Base-by-base conservation (phyloP, 257 asterid genomes). In the Nicotiana paniculata region DNA sequence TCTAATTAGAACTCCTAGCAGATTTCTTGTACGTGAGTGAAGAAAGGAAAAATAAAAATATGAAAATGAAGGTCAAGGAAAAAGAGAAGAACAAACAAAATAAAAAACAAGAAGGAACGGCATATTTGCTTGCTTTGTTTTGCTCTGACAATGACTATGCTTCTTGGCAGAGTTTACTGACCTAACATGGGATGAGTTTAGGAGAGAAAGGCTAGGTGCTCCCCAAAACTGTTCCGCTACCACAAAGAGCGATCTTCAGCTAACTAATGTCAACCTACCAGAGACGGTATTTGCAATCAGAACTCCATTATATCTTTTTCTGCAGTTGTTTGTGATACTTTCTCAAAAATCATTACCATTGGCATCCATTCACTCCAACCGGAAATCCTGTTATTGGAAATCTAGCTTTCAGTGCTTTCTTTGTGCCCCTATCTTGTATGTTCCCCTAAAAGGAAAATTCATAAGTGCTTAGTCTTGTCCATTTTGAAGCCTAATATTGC, bases 211-310 rank as follows among this genome's bases (percentile, higher is more conserved):
- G 79, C 78, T 95, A 82, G 99, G 99, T 83, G 99, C 97, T 79
- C 91, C 99, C 83, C 98, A 95, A 82, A 95, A 95, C 87, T 95
- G 99, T 87, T 95, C 98, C 43, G 99, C 99, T 72, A 95, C 99
- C 78, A 77, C 84, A 21, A 91, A 70, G 84, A 96, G 98, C 83
- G 92, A 86, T 81, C 98, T 92, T 89, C 88, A 90, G 89, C 90
- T 90, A 84, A 86, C 97, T 11, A 82, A 83, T 69, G 89, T 58
- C n/a, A 70, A 82, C 81, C 90, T 92, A 74, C 98, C 99, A 0
- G 90, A 86, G 68, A 85, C 79, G 93, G 98, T 93, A 93, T 81
- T 81, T 26, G 28, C 32, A 11, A 77, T 21, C 72, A 66, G 24
- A 57, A 57, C 63, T 17, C 63, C 63, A 18, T 16, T 57, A 16